Evolutionary conservation across 1,284 basidiomycete species (phyloP).

Genomic region (Athelia sp.): DNA sequence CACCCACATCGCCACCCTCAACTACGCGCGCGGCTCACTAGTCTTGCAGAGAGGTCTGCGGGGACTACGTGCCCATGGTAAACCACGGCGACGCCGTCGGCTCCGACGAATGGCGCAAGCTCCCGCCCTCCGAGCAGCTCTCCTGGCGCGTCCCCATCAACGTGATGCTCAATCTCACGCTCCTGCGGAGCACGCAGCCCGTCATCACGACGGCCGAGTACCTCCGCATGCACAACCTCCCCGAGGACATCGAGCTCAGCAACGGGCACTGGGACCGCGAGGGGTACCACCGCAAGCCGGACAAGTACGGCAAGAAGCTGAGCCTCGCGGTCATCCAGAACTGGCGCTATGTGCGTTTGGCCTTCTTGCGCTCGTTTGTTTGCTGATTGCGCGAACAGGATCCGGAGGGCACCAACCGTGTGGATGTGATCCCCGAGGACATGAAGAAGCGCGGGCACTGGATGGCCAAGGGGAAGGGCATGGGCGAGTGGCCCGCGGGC

Average conservation of each 20-base stretch:
- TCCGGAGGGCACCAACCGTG: conserved; percentile 23
- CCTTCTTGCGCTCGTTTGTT: conserved; percentile 7
- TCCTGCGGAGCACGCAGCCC: conserved; percentile 31
- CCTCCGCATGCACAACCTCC: conserved; percentile 34
- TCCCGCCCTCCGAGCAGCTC: conserved; percentile 36
- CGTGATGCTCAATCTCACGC: conserved; percentile 42
- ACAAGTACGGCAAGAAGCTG: conserved; percentile 16
- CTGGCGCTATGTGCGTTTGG: conserved; percentile 6
- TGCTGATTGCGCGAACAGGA: conserved; percentile 14
- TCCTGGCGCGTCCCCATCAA: conserved; percentile 33
- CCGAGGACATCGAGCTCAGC: conserved; percentile 25
- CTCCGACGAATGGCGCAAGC: conserved; percentile 32
- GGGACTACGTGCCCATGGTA: conserved; percentile 27
- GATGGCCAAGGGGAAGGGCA: conserved; percentile 10
- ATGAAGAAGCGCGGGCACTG: conserved; percentile 27
- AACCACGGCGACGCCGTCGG: conserved; percentile 29
- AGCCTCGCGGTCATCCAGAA: conserved; percentile 31
- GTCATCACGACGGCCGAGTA: conserved; percentile 37
- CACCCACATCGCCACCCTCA: background rate
- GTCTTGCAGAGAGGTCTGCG: conserved; percentile 18
- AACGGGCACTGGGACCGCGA: conserved; percentile 32
- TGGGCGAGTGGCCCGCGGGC: conserved; percentile 6
- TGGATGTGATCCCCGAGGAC: conserved; percentile 27
- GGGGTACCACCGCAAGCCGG: conserved; percentile 17
- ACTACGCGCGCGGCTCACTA: conserved; percentile 2